A percentile compares a stretch with the other conserved stretches of the same genome.
Conservation (phyloP, 768 basidiomycete species). For the Phanerochaete carnosa region DNA sequence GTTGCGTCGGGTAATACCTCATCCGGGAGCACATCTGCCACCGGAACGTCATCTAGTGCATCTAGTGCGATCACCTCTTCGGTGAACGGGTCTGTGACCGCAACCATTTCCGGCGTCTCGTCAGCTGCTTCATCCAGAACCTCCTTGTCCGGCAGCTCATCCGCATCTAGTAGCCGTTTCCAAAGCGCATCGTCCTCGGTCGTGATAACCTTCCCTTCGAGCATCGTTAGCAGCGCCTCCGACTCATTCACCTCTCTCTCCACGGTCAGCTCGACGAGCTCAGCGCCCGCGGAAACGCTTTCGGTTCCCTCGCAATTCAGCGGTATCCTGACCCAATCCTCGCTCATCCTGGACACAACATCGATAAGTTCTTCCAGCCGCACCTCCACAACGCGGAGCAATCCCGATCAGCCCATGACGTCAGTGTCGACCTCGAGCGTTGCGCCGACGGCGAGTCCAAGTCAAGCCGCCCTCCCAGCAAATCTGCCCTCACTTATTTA, state of each 20-base stretch:
- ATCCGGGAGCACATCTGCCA: conserved; percentile 34
- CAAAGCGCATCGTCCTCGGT: conserved; percentile 9
- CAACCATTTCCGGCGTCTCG: conserved; percentile 4
- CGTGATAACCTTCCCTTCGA: conserved; percentile 23
- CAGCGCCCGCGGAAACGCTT: conserved; percentile 18
- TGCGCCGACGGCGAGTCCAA: conserved; percentile 23
- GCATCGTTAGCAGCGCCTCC: conserved; percentile 9
- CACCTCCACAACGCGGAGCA: conserved; percentile 22
- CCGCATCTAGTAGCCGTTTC: not conserved
- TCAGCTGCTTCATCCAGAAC: conserved; percentile 7
- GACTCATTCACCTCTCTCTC: conserved; percentile 15
- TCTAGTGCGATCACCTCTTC: not conserved
- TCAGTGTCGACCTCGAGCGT: conserved; percentile 19
- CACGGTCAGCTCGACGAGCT: conserved; percentile 15
- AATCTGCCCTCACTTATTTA: conserved; percentile 61
- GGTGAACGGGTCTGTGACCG: too few relatives aligned
- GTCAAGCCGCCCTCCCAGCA: conserved; percentile 44
- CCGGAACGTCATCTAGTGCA: not conserved
- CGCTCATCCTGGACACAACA: conserved; percentile 28
- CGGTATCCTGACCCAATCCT: conserved; percentile 29
- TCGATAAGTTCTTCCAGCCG: conserved; percentile 16
- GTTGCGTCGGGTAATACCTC: conserved; percentile 7
- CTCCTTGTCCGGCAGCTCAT: not conserved
- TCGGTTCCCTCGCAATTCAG: conserved; percentile 31
- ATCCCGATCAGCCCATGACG: conserved; percentile 39